phyloP scores from a whole-genome alignment of 1,284 basidiomycete species.

The Irpex sp. region DNA sequence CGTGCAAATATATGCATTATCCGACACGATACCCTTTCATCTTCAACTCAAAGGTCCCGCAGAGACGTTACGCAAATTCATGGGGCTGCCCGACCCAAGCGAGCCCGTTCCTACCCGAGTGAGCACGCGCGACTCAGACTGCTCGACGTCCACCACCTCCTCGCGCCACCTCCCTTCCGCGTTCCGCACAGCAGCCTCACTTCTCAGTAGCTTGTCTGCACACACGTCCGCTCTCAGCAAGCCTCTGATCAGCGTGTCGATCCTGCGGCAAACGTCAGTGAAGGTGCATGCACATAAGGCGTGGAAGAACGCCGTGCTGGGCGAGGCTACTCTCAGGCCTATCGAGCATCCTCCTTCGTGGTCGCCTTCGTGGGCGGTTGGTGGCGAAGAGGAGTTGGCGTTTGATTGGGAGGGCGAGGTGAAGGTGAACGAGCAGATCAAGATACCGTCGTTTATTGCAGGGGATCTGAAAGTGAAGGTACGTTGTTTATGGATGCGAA shows the following conservation, averaged over 20 bases:
- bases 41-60: constrained; percentile 50
- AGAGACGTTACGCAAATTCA: constrained; percentile 37
- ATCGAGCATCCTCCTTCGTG: constrained; percentile 31
- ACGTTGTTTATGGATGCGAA: constrained; percentile 1
- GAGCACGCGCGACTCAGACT: constrained; percentile 3
- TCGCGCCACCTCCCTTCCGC: not conserved
- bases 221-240: constrained; percentile 19
- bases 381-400: constrained; percentile 6
- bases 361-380: not conserved
- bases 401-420: constrained; percentile 34
- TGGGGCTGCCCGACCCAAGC: constrained; percentile 21
- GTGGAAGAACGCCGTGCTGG: constrained; percentile 34
- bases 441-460: constrained; percentile 21
- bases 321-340: constrained; percentile 36
- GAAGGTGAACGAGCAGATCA: constrained; percentile 16
- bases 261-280: constrained; percentile 39
- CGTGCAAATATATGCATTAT: constrained; percentile 46
- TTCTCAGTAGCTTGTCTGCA: not conserved
- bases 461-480: constrained; percentile 37
- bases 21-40: constrained; percentile 58
- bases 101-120: constrained; percentile 11
- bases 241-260: constrained; percentile 32
- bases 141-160: constrained; percentile 2
- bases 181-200: not conserved
- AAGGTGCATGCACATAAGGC: constrained; percentile 27